Conservation (phyloP, 306 rosid species). For the Rosa rugosa region DNA sequence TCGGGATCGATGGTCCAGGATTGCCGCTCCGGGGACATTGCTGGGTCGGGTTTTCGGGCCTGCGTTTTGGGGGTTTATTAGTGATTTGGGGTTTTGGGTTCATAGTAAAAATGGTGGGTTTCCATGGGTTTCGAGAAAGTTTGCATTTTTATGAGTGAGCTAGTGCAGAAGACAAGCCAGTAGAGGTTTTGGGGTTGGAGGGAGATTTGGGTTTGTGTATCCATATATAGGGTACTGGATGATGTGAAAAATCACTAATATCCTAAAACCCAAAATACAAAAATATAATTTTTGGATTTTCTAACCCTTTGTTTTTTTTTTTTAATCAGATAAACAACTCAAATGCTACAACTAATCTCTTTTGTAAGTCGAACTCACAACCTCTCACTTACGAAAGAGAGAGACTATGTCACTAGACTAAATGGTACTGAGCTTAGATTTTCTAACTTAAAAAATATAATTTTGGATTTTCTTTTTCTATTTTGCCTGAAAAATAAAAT, state of each 20-base stretch:
- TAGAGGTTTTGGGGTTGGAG: neutral
- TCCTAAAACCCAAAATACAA: neutral
- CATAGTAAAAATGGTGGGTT: neutral
- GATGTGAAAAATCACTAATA: neutral
- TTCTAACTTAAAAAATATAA: too few relatives aligned
- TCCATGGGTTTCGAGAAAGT: neutral
- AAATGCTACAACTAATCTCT: too few relatives aligned
- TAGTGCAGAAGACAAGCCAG: neutral
- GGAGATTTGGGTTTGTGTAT: conserved; percentile 14
- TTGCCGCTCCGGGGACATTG: conserved; percentile 35
- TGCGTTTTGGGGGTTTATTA: conserved; percentile 1
- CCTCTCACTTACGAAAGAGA: too few relatives aligned
- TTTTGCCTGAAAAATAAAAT: too few relatives aligned
- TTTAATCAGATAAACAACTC: too few relatives aligned
- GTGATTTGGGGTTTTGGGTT: neutral
- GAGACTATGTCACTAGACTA: too few relatives aligned
- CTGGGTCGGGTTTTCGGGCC: neutral
- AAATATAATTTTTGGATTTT: too few relatives aligned
- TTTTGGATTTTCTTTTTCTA: too few relatives aligned
- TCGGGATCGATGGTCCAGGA: conserved; percentile 43
- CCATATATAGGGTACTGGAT: neutral
- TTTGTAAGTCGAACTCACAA: too few relatives aligned
- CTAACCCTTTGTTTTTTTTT: too few relatives aligned
- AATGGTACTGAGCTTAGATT: too few relatives aligned
- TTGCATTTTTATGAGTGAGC: neutral